These are phyloP conservation scores for Azolla pinnata DNA, from an alignment of 75 land plant genomes.

Conservation along the genomic window DNA sequence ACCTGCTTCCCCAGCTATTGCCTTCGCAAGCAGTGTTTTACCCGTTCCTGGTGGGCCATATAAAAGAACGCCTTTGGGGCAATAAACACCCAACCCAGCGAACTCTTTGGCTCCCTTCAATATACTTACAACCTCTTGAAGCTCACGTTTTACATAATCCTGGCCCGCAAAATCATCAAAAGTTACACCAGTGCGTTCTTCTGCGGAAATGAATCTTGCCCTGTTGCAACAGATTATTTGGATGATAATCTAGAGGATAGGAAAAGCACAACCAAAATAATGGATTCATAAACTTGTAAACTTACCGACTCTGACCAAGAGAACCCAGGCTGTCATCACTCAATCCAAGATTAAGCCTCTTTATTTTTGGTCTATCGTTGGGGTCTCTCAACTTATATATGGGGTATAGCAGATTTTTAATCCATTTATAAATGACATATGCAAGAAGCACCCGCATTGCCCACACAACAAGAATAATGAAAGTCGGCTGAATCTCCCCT, in stretches of 20 bases:
- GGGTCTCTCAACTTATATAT: slow-evolving; percentile 61
- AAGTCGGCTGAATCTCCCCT: slow-evolving; percentile 54
- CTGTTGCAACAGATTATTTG: slow-evolving; percentile 22
- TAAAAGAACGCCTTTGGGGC: slow-evolving; percentile 92
- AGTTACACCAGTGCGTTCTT: slow-evolving; percentile 93
- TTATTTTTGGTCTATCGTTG: slow-evolving; percentile 25
- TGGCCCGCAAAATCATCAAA: slow-evolving; percentile 99
- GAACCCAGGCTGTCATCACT: slow-evolving; percentile 45
- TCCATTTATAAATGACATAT: slow-evolving; percentile 38
- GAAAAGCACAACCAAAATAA: neutral
- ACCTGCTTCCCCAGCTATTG: slow-evolving; percentile 99
- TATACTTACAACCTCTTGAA: slow-evolving; percentile 88
- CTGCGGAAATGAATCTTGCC: slow-evolving; percentile 91
- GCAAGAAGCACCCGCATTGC: slow-evolving; percentile 70
- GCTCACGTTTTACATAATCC: slow-evolving; percentile 88
- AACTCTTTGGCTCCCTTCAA: slow-evolving; percentile 75
- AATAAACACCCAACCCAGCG: slow-evolving; percentile 65
- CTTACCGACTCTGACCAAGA: slow-evolving; percentile 79
- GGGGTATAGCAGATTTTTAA: slow-evolving; percentile 50
- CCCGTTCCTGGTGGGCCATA: slow-evolving; percentile 99
- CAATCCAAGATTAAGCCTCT: slow-evolving; percentile 25
- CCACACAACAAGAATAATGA: slow-evolving; percentile 71
- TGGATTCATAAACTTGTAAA: neutral
- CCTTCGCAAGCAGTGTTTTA: slow-evolving; percentile 87
- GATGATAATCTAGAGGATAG: neutral